phyloP scores from a whole-genome alignment of 345 rosid species.

The Pugionium cornutum region DNA sequence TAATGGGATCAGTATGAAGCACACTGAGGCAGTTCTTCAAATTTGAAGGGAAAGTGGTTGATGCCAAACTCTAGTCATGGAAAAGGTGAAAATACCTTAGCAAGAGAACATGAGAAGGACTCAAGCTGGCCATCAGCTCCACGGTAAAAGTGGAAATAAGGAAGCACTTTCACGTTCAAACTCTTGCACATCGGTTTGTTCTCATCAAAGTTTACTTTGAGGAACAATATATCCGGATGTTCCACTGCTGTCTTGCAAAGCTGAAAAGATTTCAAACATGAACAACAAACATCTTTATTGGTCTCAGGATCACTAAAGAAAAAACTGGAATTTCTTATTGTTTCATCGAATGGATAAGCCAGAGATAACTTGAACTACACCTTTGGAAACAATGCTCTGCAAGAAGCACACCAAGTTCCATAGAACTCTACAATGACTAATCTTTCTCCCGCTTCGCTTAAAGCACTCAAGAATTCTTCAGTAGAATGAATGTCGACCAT shows the following conservation, averaged over 20 bases:
- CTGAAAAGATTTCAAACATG: slow-evolving; percentile 39
- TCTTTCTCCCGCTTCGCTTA: slow-evolving; percentile 75
- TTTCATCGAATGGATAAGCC: neutral
- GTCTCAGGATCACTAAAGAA: neutral
- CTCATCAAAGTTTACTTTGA: no score
- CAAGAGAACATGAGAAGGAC: slow-evolving; percentile 63
- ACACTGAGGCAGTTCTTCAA: neutral
- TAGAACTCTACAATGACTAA: slow-evolving; percentile 92
- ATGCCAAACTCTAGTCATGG: neutral
- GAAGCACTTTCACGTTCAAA: no score
- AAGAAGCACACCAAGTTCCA: slow-evolving; percentile 98
- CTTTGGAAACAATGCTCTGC: slow-evolving; percentile 86
- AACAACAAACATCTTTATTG: neutral
- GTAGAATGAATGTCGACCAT: slow-evolving; percentile 92
- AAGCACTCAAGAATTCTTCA: slow-evolving; percentile 70
- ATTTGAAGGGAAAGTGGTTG: neutral
- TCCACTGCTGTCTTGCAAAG: slow-evolving; percentile 80
- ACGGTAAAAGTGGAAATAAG: no score
- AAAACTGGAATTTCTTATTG: neutral
- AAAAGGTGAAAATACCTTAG: slow-evolving; percentile 52
- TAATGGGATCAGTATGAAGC: neutral
- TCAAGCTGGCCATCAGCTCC: no score
- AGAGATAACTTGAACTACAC: slow-evolving; percentile 34
- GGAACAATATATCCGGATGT: slow-evolving; percentile 59
- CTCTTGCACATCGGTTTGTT: no score